phyloP scores from a whole-genome alignment of 176 grass and related monocot genomes.

The Carex pumila region DNA sequence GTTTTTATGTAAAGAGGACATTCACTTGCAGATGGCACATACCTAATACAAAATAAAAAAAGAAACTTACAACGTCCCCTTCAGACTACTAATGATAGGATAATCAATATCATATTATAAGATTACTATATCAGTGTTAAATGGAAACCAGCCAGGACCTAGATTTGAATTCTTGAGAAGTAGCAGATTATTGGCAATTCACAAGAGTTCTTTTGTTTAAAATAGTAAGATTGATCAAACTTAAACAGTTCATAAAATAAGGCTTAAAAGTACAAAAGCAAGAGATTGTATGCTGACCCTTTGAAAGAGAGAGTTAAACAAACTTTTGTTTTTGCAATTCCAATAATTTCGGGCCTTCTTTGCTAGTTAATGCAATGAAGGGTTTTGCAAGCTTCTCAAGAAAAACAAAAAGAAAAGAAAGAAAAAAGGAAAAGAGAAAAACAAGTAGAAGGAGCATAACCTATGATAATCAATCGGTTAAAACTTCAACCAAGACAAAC shows the following conservation, averaged over 20 bases:
- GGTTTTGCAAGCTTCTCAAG: background rate
- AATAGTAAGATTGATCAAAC: background rate
- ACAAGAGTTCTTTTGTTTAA: background rate
- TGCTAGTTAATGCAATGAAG: no score
- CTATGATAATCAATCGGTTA: background rate
- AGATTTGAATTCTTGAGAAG: background rate
- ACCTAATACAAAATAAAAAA: constrained; percentile 39
- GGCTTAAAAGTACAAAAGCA: background rate
- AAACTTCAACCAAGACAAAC: background rate
- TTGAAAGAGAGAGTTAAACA: no score
- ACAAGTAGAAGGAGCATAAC: background rate
- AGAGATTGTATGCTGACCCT: background rate
- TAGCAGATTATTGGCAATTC: background rate
- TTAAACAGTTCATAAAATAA: background rate
- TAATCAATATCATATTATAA: background rate
- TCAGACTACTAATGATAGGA: constrained; percentile 18
- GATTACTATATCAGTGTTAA: background rate
- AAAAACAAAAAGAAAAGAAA: background rate
- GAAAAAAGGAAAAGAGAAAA: background rate
- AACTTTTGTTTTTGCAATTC: no score
- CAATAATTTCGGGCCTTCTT: no score
- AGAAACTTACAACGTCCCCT: background rate
- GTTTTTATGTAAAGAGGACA: constrained; percentile 83
- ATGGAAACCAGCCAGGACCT: background rate
- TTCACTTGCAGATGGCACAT: constrained; percentile 87